phyloP scores from a whole-genome alignment of 371 early-diverging fungal species.

The Phascolomyces articulosus region DNA sequence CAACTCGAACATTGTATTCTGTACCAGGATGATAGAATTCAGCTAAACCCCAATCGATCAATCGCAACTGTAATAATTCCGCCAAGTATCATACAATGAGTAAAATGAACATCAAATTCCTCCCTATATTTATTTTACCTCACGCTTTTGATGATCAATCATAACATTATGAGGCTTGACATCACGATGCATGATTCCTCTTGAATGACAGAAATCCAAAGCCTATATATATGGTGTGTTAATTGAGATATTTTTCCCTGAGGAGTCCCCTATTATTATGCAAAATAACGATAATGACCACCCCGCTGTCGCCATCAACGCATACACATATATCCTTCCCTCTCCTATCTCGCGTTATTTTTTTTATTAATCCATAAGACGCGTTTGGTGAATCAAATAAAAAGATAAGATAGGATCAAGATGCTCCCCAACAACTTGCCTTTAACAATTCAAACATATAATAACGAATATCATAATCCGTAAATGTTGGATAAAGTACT shows the following conservation, averaged over 20 bases:
- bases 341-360: too few relatives aligned
- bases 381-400: too few relatives aligned
- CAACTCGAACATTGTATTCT: constrained; percentile 98
- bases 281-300: too few relatives aligned
- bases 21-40: constrained; percentile 99
- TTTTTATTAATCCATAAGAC: too few relatives aligned
- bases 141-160: constrained; percentile 96
- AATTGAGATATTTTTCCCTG: too few relatives aligned
- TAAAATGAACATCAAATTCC: too few relatives aligned
- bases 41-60: constrained; percentile 99
- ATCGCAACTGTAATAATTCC: constrained; percentile 69
- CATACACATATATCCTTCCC: not conserved
- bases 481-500: constrained; percentile 74
- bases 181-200: constrained; percentile 99
- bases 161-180: constrained; percentile 99
- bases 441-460: constrained; percentile 97
- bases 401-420: too few relatives aligned
- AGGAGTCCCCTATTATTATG: too few relatives aligned
- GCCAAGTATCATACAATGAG: too few relatives aligned
- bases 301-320: too few relatives aligned
- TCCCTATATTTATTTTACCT: constrained; percentile 49
- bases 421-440: constrained; percentile 35
- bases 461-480: constrained; percentile 94
- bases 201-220: constrained; percentile 96
- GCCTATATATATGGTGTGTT: too few relatives aligned